These are phyloP conservation scores for Naganishia randhawae DNA, from an alignment of 768 basidiomycete species.

Conservation along the genomic window DNA sequence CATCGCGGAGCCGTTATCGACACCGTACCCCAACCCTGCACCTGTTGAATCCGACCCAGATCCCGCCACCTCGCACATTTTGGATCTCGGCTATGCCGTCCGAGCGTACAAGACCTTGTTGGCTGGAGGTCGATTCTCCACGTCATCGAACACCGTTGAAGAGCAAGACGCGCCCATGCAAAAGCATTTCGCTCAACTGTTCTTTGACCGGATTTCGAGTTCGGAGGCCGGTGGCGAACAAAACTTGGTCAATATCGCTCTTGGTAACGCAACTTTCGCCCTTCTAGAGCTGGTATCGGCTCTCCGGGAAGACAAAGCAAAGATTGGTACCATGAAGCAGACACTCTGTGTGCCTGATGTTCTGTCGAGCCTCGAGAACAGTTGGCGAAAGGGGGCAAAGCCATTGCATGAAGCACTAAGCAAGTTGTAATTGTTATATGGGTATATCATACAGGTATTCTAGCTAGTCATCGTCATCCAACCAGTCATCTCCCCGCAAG, in stretches of 20 bases:
- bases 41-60: constrained; percentile 48
- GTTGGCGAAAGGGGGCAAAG: constrained; percentile 66
- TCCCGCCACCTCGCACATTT: constrained; percentile 59
- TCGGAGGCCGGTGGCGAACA: constrained; percentile 42
- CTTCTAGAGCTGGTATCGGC: constrained; percentile 45
- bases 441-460: constrained; percentile 33
- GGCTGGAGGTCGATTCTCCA: constrained; percentile 84
- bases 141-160: constrained; percentile 59
- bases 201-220: constrained; percentile 39
- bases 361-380: constrained; percentile 55
- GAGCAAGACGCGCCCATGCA: constrained; percentile 37
- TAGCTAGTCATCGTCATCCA: too few species aligned
- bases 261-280: constrained; percentile 44
- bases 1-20: constrained; percentile 60
- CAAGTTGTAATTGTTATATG: constrained; percentile 51
- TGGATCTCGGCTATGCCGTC: constrained; percentile 76
- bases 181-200: constrained; percentile 35
- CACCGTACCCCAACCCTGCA: constrained; percentile 57
- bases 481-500: too few species aligned
- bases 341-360: constrained; percentile 54
- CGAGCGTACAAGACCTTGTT: constrained; percentile 83
- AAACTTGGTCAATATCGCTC: constrained; percentile 40
- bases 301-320: constrained; percentile 31
- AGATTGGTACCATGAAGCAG: constrained; percentile 29
- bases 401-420: constrained; percentile 59